These are phyloP conservation scores for Tuber borchii DNA, from an alignment of 495 filamentous ascomycete species.

Conservation along the genomic window DNA sequence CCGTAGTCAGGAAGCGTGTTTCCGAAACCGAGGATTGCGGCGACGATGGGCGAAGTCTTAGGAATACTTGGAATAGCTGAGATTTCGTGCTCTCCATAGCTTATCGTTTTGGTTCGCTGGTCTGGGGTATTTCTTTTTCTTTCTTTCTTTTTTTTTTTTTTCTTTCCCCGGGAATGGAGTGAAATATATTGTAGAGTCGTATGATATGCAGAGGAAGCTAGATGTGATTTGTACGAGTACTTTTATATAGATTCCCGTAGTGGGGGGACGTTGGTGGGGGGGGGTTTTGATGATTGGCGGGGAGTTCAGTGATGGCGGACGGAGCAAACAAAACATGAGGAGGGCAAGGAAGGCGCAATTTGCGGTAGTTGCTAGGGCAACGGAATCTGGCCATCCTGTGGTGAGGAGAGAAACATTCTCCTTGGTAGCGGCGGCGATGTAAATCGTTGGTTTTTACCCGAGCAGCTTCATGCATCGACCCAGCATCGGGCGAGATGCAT, in stretches of 20 bases:
- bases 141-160: neutral
- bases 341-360: neutral
- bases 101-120: neutral
- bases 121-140: neutral
- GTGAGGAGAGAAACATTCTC: neutral
- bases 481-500: neutral
- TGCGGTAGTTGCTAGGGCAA: neutral
- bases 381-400: neutral
- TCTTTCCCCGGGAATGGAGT: neutral
- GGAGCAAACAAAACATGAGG: neutral
- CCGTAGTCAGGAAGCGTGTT: conserved; percentile 38
- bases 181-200: neutral
- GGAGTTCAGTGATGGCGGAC: neutral
- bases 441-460: neutral
- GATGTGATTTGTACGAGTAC: conserved; percentile 5
- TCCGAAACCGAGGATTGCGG: conserved; percentile 40
- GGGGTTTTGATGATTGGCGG: neutral
- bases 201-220: neutral
- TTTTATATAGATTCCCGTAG: neutral
- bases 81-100: conserved; percentile 24
- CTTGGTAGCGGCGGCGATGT: neutral
- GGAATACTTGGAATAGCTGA: conserved; percentile 81
- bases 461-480: neutral
- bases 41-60: conserved; percentile 72
- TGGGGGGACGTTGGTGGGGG: neutral